Conservation (phyloP, 176 grass and related monocot species). For the Lolium perenne region DNA sequence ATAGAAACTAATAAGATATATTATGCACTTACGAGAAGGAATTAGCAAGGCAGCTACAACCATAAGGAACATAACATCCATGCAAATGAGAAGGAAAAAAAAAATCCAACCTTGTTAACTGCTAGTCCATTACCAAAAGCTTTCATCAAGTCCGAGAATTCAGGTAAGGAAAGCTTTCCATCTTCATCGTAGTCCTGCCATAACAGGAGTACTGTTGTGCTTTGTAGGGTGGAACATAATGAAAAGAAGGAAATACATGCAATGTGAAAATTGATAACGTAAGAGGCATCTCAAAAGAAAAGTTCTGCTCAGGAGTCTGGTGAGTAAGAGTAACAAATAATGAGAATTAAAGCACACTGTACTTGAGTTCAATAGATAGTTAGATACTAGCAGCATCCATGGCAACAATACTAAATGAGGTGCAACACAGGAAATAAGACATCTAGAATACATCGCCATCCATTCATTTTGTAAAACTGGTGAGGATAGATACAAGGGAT, state of each 20-base stretch:
- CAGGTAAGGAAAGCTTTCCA: constrained; percentile 68
- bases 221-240: constrained; percentile 32
- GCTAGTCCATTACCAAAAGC: constrained; percentile 87
- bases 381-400: neutral
- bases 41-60: neutral
- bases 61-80: constrained; percentile 29
- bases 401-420: neutral
- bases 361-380: neutral
- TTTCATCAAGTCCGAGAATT: constrained; percentile 90
- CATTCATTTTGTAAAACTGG: neutral
- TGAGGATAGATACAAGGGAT: neutral
- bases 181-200: constrained; percentile 83
- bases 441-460: neutral
- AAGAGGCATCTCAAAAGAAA: constrained; percentile 16
- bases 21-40: constrained; percentile 8
- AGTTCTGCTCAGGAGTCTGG: neutral
- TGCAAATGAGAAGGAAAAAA: neutral
- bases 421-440: constrained; percentile 2
- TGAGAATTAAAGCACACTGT: neutral
- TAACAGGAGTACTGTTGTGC: constrained; percentile 27
- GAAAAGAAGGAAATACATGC: constrained; percentile 33
- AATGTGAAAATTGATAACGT: constrained; percentile 9
- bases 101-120: constrained; percentile 64
- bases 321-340: constrained; percentile 26
- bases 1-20: constrained; percentile 41